Conservation (phyloP, 495 filamentous ascomycete genomes). For the Xylaria venustula region DNA sequence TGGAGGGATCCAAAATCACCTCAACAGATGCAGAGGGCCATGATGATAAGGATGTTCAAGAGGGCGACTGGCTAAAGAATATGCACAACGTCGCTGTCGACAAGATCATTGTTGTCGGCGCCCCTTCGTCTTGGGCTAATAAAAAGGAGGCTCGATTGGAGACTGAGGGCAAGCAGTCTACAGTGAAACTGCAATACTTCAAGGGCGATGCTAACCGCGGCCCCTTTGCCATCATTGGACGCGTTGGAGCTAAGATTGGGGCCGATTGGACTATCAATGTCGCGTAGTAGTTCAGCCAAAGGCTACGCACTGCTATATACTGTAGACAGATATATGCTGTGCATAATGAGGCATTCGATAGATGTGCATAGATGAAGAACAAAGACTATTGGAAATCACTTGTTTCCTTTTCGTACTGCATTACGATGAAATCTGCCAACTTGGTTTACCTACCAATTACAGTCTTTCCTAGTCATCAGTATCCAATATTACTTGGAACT, state of each 20-base stretch:
- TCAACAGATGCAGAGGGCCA: slow-evolving; percentile 52
- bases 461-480: too few species aligned
- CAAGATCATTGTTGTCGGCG: slow-evolving; percentile 77
- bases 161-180: slow-evolving; percentile 63
- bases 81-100: slow-evolving; percentile 79
- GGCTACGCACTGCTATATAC: not conserved
- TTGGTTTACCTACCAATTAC: too few species aligned
- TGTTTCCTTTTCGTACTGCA: not conserved
- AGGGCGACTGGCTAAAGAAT: slow-evolving; percentile 68
- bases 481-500: too few species aligned
- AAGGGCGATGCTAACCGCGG: slow-evolving; percentile 61
- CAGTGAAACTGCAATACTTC: slow-evolving; percentile 60
- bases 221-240: slow-evolving; percentile 76
- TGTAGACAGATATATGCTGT: not conserved
- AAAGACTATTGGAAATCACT: not conserved
- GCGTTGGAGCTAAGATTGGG: slow-evolving; percentile 72
- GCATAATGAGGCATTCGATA: not conserved
- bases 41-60: slow-evolving; percentile 57
- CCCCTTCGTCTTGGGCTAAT: slow-evolving; percentile 66
- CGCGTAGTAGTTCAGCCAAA: too few species aligned
- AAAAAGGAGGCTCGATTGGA: slow-evolving; percentile 67
- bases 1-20: slow-evolving; percentile 50
- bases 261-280: slow-evolving; percentile 76
- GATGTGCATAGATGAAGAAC: not conserved
- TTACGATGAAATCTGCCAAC: too few species aligned